Base-by-base conservation (phyloP, 2,329 filamentous ascomycete species). In the Paraphaeosphaeria minitans region DNA sequence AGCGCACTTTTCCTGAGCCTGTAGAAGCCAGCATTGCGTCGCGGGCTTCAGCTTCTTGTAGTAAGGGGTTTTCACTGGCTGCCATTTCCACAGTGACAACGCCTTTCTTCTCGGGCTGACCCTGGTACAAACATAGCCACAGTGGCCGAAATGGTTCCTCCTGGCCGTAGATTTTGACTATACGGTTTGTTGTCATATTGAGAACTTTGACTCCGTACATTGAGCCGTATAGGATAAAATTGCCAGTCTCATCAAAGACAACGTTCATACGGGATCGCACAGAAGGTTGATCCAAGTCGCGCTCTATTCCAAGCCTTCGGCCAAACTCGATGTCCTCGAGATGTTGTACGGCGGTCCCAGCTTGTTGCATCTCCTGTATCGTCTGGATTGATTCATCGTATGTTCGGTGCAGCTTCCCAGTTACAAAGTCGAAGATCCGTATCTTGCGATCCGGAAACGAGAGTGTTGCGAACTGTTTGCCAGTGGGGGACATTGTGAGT, bases 21-120 rank as follows among this genome's bases (percentile, higher is more conserved):
- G 95, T 98, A 10, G 86, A 84, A 46, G 96, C 85, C 8, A 99
- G 82, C 72, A 98, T 94, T 0, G 96, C 93, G 73, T 99, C 95
- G 61, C 93, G 86, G 21, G 88, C 87, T 77, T 97, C 94, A 1
- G 95, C 92, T 80, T 97, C 93, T 72, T 95, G 91, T 2, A 99
- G 84, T 0, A 99, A 84, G 0, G 96, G 95, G 74, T 99, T 99
- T 68, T 87, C 90, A 35, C 92, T 96, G 0, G 96, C 95, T 1
- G 95, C 96, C 95, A 99, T 99, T 65, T 93, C 93, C 24, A 98
- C 90, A 0, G 96, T 99, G 3, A 95, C 91, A 16, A 98, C 81
- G 13, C 90, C 91, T 77, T 98, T 98, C 79, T 94, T 96, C 75
- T 96, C 91, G 0, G 95, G 95, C 66, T 94, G 91, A 47, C 95